Conservation (phyloP, 73 alveolate genomes). For the Paramecium pentaurelia region DNA sequence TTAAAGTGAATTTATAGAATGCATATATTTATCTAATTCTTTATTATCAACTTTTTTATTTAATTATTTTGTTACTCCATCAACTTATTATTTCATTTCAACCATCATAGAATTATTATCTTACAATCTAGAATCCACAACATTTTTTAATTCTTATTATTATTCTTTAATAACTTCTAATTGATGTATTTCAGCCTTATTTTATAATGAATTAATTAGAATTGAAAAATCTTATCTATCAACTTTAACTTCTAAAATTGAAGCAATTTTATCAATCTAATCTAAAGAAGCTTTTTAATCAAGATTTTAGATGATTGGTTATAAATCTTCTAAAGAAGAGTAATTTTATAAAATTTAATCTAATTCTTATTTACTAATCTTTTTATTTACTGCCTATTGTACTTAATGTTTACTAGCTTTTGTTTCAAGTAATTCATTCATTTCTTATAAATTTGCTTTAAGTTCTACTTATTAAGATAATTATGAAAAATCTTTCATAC, state of each 20-base stretch:
- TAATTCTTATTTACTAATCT: slow-evolving; percentile 37
- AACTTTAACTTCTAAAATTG: slow-evolving; percentile 27
- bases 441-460: slow-evolving; percentile 18
- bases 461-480: background rate
- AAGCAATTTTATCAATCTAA: slow-evolving; percentile 7
- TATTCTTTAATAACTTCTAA: background rate
- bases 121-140: background rate
- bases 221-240: slow-evolving; percentile 40
- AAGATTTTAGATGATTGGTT: background rate
- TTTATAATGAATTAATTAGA: slow-evolving; percentile 3
- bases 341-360: slow-evolving; percentile 19
- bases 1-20: background rate
- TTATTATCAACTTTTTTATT: background rate
- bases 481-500: slow-evolving; percentile 32
- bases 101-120: background rate
- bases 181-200: slow-evolving; percentile 25
- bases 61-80: background rate
- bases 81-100: slow-evolving; percentile 7
- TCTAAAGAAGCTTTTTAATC: slow-evolving; percentile 38
- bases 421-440: slow-evolving; percentile 41
- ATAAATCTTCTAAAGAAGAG: background rate
- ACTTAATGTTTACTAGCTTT: slow-evolving; percentile 41
- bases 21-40: background rate
- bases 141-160: background rate
- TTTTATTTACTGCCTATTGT: slow-evolving; percentile 36